Base-by-base conservation (phyloP, 352 stramenopile species). In the Pythium scleroteichum region DNA sequence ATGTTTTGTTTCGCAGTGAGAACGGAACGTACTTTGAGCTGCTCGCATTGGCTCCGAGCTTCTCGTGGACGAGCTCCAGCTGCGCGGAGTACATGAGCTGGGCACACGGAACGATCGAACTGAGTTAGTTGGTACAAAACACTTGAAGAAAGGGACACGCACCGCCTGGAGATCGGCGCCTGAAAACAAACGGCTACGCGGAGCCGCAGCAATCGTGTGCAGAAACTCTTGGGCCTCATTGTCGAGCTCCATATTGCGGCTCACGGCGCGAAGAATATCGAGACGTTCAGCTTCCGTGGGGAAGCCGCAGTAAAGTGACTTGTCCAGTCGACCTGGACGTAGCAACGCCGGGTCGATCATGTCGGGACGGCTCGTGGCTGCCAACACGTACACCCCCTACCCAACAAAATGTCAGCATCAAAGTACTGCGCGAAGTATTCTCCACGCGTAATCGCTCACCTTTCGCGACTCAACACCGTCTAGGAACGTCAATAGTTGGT, bases 401-500 rank as follows among this genome's bases (percentile, higher is more conserved):
- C 1, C 23, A 20, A 45, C 14, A 44, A 22, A 14, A 22, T 19
- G 33, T 24, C 46, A 24, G 32, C 26, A 40, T 14, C 9, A 38
- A 26, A 17, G 2, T 32, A 19, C 4, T 20, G 17, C 27, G 40
- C 26, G 4, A 23, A 24, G 12, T 24, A 20, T 26, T 4, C 2
- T 7, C 5, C 44, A 50, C 17, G 14, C 13, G 13, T 2, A 9
- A 39, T 3, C 5, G 27, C 50, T 41, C 54, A 92, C 90, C 73
- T 89, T 88, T 56, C 87, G 67, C 0, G 72, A 78, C 75, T 99
- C 97, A 13, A 99, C 95, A 39, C 97, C 96, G 77, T 99, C 97
- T 45, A 99, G 69, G 65, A 98, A 98, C 0, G 97, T 99, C 0
- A 99, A 85, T 46, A 99, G 75, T 59, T 99, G 97, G 67, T 99